Base-by-base conservation (phyloP, 192 early-diverging fungal genomes). In the Rhizophagus clarus region DNA sequence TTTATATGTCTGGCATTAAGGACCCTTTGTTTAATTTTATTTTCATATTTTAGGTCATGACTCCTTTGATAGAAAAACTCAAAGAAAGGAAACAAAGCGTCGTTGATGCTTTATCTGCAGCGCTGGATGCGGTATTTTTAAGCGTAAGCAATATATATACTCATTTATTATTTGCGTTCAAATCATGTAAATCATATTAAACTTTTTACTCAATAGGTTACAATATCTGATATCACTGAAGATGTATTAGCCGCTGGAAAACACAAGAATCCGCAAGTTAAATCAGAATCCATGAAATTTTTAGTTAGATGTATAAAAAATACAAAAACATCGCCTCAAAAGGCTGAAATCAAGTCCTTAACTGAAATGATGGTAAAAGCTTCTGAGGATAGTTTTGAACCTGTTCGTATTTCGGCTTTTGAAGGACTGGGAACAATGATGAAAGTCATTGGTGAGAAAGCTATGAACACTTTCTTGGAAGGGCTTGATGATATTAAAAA, bases 71-170 rank as follows among this genome's bases (percentile, higher is more conserved):
- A 42, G 98, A 98, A 86, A 95, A 94, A 80, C 88, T 96, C 14
- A 99, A 99, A 82, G 98, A 99, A 83, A 94, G 96, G 76, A 99
- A 99, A 82, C 87, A 91, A 61, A 89, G 90, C 1, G 96, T 98
- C 12, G 81, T 98, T 5, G 97, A 99, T 32, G 92, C 96, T 9
- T 82, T 99, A 2, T 81, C 92, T 11, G 84, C 83, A 20, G 94
- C 95, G 1, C 81, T 96, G n/a, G 96, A 97, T 79, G 96, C 95
- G 9, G 93, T 95, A 9, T 97, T 94, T 81, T 83, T 86, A 22
- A 87, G 92, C 6, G 88, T 93, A 40, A 85, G 85, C 15, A 51
- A n/a, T n/a, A n/a, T n/a, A n/a, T n/a, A n/a, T n/a, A n/a, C n/a
- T n/a, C n/a, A n/a, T n/a, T n/a, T n/a, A n/a, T n/a, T n/a, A n/a